phyloP scores from a whole-genome alignment of 2,329 filamentous ascomycete genomes.

The Aspergillus fumigatus region DNA sequence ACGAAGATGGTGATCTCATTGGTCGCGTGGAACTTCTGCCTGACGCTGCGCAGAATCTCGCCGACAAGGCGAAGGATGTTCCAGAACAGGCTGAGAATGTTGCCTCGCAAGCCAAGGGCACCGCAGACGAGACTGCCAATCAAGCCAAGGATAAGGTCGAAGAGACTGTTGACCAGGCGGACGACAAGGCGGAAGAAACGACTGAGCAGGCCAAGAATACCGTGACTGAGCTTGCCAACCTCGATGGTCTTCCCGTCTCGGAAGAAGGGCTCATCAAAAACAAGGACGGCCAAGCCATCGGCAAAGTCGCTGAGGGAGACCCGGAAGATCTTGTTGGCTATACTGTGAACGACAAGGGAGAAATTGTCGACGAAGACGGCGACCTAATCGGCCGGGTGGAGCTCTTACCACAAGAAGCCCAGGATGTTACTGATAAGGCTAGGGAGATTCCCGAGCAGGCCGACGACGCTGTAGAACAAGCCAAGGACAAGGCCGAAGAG shows the following conservation, averaged over 20 bases:
- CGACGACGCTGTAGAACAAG: conserved; percentile 9
- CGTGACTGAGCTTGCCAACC: conserved; percentile 30
- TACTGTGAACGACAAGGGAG: conserved; percentile 34
- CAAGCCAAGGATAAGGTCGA: conserved; percentile 31
- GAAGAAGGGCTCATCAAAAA: conserved; percentile 53
- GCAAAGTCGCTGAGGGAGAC: conserved; percentile 39
- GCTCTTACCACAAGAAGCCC: conserved; percentile 19
- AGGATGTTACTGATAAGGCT: conserved; percentile 21
- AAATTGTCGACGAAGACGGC: conserved; percentile 31
- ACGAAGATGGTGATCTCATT: conserved; percentile 32
- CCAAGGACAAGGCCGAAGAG: conserved; percentile 10
- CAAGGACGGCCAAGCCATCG: conserved; percentile 33
- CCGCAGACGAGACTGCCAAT: conserved; percentile 5
- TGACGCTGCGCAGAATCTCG: conserved; percentile 20
- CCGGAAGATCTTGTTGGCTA: conserved; percentile 39
- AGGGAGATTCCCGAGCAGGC: conserved; percentile 2
- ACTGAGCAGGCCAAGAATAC: conserved; percentile 23
- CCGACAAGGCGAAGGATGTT: conserved; percentile 14
- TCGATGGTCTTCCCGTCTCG: conserved; percentile 42
- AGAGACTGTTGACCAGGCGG: conserved; percentile 22
- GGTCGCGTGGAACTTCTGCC: conserved; percentile 32
- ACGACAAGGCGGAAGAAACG: conserved; percentile 23
- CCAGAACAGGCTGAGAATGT: conserved; percentile 3
- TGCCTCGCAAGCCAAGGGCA: conserved; percentile 36
- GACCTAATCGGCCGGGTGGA: conserved; percentile 37